Base-by-base conservation (phyloP, 1,139 yeast species). In the Meyerozyma smithsonii region DNA sequence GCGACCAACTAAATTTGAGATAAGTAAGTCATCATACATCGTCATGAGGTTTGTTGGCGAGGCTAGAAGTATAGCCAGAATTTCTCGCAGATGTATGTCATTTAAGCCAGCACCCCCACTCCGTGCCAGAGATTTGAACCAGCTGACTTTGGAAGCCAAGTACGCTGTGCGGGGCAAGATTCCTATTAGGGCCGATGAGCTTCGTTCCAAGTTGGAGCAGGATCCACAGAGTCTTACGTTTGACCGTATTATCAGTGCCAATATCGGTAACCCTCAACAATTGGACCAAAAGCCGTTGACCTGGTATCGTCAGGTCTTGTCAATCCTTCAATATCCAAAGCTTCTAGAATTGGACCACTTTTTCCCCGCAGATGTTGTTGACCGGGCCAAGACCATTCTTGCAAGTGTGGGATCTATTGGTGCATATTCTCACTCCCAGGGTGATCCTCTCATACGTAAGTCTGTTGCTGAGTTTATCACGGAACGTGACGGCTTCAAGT, bases 241-340 rank as follows among this genome's bases (percentile, higher is more conserved):
- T 56, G 68, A 74, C 36, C 66, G 76, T 46, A 87, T 92, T 50
- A 82, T 92, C 56, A 81, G 79, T 53, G 95, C 97, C 46, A 92
- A 94, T 61, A 92, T 92, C 46, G 98, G 98, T 26, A 94, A 94
- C 59, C 98, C 98, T 2, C 98, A 92, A 62, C 97, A 90, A 59
- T 73, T 92, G 54, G 92, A 87, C 52, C 99, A 92, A 62, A 76
- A 81, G 54, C 98, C 98, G 2, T 70, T 92, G 54, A 87, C 96
- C n/a, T 94, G 94, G 72, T 89, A 88, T 64, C 77, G 98, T 55
- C 95, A 90, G 59, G 96, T 90, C 4, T 68, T 90, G 46, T 78
- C 96, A 0, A 65, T 90, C 36, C 67, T 90, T 53, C 96, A 92
- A 64, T 84, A 87, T 58, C 97, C 98, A 0, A 77, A 73, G 26